Evolutionary conservation across 225 moss, liverwort and hornwort genomes (phyloP).

Genomic region (Anthoceros angustus): DNA sequence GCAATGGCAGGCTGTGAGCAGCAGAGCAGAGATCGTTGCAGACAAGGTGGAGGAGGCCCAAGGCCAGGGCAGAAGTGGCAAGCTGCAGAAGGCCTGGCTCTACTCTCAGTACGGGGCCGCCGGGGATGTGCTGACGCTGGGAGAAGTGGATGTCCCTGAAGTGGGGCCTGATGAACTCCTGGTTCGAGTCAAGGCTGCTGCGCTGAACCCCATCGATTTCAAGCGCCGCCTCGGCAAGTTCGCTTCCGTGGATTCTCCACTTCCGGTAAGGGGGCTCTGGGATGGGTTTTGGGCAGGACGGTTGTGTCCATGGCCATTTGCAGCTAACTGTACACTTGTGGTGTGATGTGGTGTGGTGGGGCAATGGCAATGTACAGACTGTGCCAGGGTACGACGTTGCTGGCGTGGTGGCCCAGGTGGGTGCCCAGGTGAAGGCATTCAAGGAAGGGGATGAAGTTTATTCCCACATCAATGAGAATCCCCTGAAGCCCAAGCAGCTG

Average conservation of each 20-base stretch:
- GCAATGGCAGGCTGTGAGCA: not conserved
- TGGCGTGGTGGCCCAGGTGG: constrained; percentile 39
- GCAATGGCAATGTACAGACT: constrained; percentile 10
- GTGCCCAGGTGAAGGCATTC: constrained; percentile 21
- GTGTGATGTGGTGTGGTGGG: not conserved
- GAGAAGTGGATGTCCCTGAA: constrained; percentile 27
- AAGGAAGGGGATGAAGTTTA: constrained; percentile 40
- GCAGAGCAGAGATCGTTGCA: constrained; percentile 3
- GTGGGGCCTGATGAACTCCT: constrained; percentile 27
- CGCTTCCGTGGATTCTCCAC: constrained; percentile 15
- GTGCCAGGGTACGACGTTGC: constrained; percentile 38
- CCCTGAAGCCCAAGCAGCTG: constrained; percentile 24
- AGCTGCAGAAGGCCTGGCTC: constrained; percentile 25
- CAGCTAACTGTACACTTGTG: not conserved
- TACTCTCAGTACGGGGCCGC: constrained; percentile 23
- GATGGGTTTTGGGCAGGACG: not conserved
- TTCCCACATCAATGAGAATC: constrained; percentile 19
- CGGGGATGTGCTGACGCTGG: constrained; percentile 27
- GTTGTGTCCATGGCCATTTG: too few species aligned
- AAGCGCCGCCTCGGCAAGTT: constrained; percentile 33
- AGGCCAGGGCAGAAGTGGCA: not conserved
- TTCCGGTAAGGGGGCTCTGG: constrained; percentile 14
- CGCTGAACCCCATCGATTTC: constrained; percentile 28
- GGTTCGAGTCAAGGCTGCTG: constrained; percentile 30
- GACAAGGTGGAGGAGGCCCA: not conserved